phyloP scores from a whole-genome alignment of 805 yeast genomes.

The Hagleromyces aurorensis region DNA sequence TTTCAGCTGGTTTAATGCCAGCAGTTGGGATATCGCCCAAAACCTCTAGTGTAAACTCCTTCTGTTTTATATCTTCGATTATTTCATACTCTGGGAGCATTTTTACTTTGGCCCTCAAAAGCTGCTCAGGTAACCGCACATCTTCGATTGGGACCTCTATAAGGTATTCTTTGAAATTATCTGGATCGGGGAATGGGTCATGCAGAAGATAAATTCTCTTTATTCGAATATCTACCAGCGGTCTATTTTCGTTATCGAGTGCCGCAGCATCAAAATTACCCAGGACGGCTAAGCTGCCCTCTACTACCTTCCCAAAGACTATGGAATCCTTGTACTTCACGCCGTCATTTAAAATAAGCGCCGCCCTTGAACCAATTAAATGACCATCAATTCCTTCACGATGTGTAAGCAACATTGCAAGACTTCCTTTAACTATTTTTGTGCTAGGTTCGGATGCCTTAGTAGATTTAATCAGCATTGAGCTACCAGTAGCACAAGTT shows the following conservation, averaged over 20 bases:
- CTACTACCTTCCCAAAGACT: slow-evolving; percentile 41
- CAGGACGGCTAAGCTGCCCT: slow-evolving; percentile 43
- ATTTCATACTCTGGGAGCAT: slow-evolving; percentile 21
- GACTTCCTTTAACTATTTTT: slow-evolving; percentile 3
- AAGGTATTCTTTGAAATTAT: slow-evolving; percentile 17
- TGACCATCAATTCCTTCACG: slow-evolving; percentile 19
- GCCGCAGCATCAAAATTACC: slow-evolving; percentile 36
- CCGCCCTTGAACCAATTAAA: slow-evolving; percentile 20
- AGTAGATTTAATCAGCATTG: slow-evolving; percentile 8
- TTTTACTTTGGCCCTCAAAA: slow-evolving; percentile 18
- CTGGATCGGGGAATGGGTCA: slow-evolving; percentile 44
- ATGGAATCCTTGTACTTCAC: slow-evolving; percentile 10
- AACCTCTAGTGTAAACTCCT: slow-evolving; percentile 54
- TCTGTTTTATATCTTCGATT: slow-evolving; percentile 28
- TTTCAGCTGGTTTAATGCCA: slow-evolving; percentile 51
- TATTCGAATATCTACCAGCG: slow-evolving; percentile 44
- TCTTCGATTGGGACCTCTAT: slow-evolving; percentile 34
- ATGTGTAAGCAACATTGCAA: slow-evolving; percentile 11
- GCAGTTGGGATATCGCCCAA: slow-evolving; percentile 57
- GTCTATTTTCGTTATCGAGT: slow-evolving; percentile 35
- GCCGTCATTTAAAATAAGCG: slow-evolving; percentile 9
- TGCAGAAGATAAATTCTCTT: slow-evolving; percentile 42
- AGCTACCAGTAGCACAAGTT: slow-evolving; percentile 30
- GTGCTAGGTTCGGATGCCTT: not conserved
- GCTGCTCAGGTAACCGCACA: slow-evolving; percentile 28